Percentiles rank a stretch among this genome's conserved stretches.
Evolutionary conservation across 176 grass and related monocot species (phyloP).

Genomic region (Saccharum spontaneum): DNA sequence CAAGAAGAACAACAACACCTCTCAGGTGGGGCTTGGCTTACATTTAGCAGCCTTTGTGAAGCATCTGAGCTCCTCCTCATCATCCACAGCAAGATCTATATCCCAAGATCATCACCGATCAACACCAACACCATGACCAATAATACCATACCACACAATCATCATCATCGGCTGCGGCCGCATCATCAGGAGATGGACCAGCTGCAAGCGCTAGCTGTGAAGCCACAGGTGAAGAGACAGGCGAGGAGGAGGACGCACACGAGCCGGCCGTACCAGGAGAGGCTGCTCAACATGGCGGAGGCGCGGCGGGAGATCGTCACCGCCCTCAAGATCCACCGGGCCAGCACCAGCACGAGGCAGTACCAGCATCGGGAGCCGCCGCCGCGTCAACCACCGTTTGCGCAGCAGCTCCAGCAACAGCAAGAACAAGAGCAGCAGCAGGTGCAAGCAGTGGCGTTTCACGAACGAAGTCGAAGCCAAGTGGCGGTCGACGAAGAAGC

Average conservation of each 20-base stretch:
- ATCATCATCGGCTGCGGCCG: not conserved
- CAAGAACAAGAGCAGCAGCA: slow-evolving; percentile 17
- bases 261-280: slow-evolving; percentile 65
- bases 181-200: not conserved
- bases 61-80: slow-evolving; percentile 47
- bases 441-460: not conserved
- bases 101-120: slow-evolving; percentile 14
- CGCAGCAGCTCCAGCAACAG: not conserved
- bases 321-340: slow-evolving; percentile 68
- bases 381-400: not conserved
- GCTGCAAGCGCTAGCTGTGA: not conserved
- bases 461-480: slow-evolving; percentile 12
- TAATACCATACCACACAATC: slow-evolving; percentile 20
- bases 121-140: slow-evolving; percentile 12
- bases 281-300: slow-evolving; percentile 76
- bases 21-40: slow-evolving; percentile 41
- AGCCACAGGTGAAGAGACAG: slow-evolving; percentile 52
- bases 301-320: slow-evolving; percentile 67
- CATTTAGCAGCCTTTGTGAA: slow-evolving; percentile 58
- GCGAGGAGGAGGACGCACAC: slow-evolving; percentile 60
- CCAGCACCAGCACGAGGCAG: slow-evolving; percentile 31
- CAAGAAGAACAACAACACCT: slow-evolving; percentile 44
- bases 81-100: slow-evolving; percentile 26
- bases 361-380: not conserved
- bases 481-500: not conserved